Conservation (phyloP, 2,329 filamentous ascomycete genomes). For the Epichloe gansuensis region DNA sequence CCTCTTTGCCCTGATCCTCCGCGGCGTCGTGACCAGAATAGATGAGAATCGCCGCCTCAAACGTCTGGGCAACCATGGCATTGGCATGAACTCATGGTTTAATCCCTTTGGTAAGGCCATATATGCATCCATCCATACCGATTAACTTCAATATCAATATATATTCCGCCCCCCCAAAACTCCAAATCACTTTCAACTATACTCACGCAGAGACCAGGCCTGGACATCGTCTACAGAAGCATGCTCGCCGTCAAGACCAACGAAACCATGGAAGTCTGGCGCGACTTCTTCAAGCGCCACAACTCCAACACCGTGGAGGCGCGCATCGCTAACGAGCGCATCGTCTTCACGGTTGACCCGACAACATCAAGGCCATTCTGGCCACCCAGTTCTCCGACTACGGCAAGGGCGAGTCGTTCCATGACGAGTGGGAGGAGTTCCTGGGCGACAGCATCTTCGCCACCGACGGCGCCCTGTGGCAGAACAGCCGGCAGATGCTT, state of each 20-base stretch:
- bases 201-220: constrained; percentile 25
- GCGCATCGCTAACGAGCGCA: constrained; percentile 36
- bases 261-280: constrained; percentile 51
- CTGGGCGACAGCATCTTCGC: constrained; percentile 56
- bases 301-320: constrained; percentile 47
- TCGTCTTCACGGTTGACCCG: constrained; percentile 40
- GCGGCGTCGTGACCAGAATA: constrained; percentile 25
- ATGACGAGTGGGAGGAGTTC: constrained; percentile 30
- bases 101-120: constrained; percentile 34
- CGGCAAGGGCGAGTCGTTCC: constrained; percentile 32
- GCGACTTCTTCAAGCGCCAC: constrained; percentile 30
- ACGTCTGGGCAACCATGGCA: constrained; percentile 32
- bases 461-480: constrained; percentile 71
- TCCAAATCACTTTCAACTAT: not conserved
- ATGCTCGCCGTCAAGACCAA: constrained; percentile 40
- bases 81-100: constrained; percentile 19
- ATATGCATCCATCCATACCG: not conserved
- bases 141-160: not conserved
- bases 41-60: constrained; percentile 32
- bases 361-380: constrained; percentile 45
- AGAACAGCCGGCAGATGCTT: constrained; percentile 67
- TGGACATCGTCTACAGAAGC: constrained; percentile 52
- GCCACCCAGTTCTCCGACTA: constrained; percentile 45
- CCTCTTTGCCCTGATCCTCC: constrained; percentile 25
- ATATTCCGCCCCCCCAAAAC: too few species aligned